Percentiles rank a stretch among this genome's conserved stretches.
Evolutionary conservation across 805 yeast genomes (phyloP).

Genomic region (Candida silvicultrix): DNA sequence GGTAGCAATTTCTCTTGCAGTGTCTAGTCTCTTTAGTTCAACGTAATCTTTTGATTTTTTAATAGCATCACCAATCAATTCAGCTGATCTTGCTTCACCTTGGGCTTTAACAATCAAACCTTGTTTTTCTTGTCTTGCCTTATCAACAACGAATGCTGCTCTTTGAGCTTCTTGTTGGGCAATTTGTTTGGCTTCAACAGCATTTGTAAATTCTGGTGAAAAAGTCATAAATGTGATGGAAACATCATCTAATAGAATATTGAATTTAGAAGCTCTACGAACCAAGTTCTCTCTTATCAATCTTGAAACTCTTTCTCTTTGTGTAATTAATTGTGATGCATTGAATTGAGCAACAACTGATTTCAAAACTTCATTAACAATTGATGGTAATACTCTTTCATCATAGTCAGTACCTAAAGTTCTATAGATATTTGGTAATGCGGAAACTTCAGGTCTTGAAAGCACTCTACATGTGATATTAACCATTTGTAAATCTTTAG

Average conservation of each 20-base stretch:
- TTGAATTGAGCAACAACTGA: conserved; percentile 97
- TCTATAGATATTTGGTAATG: conserved; percentile 81
- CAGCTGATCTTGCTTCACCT: conserved; percentile 98
- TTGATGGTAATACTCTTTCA: conserved; percentile 95
- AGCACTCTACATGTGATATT: conserved; percentile 98
- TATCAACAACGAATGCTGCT: conserved; percentile 95
- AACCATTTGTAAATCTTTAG: conserved; percentile 98
- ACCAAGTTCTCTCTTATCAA: conserved; percentile 86
- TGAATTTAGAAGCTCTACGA: conserved; percentile 87
- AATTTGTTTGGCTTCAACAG: conserved; percentile 98
- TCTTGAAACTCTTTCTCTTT: conserved; percentile 91
- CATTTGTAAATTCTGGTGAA: conserved; percentile 94
- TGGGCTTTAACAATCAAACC: conserved; percentile 94
- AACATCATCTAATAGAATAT: conserved; percentile 86
- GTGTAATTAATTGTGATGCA: conserved; percentile 97
- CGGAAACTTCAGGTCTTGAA: conserved; percentile 74
- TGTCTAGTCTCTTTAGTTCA: conserved; percentile 92
- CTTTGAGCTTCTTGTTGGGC: conserved; percentile 99
- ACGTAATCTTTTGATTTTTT: conserved; percentile 94
- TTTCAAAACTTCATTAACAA: conserved; percentile 94
- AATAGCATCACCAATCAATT: conserved; percentile 97
- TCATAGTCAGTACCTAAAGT: conserved; percentile 94
- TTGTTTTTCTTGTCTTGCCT: conserved; percentile 96
- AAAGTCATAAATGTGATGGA: conserved; percentile 96
- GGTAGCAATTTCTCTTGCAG: conserved; percentile 91